Conservation (phyloP, 306 rosid genomes). For the Quercus cerris region DNA sequence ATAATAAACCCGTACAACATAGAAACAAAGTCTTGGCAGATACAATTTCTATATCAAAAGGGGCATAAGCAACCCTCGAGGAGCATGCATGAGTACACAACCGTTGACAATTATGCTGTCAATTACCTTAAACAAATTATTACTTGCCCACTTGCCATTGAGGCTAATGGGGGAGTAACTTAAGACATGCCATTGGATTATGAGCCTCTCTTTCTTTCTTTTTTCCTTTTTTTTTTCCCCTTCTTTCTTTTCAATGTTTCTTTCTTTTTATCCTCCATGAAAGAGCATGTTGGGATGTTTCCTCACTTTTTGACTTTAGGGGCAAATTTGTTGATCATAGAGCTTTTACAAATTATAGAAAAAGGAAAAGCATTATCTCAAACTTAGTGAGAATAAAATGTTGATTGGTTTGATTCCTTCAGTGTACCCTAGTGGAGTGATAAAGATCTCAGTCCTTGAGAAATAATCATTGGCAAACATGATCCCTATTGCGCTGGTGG, state of each 20-base stretch:
- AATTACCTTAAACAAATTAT: conserved; percentile 38
- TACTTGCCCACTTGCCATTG: conserved; percentile 32
- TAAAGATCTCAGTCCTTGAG: conserved; percentile 39
- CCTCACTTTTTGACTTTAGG: conserved; percentile 60
- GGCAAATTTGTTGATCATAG: conserved; percentile 58
- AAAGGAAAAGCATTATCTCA: conserved; percentile 37
- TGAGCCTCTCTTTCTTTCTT: conserved; percentile 27
- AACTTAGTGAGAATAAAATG: conserved; percentile 43
- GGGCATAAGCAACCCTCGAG: conserved; percentile 3
- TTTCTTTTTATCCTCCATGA: conserved; percentile 39
- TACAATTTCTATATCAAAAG: background rate
- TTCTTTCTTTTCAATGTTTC: conserved; percentile 11
- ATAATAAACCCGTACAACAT: background rate
- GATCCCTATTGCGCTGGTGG: conserved; percentile 26
- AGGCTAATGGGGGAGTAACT: conserved; percentile 25
- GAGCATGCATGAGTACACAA: conserved; percentile 24
- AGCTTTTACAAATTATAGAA: conserved; percentile 39
- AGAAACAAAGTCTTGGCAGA: background rate
- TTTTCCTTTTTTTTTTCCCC: background rate
- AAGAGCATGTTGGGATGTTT: conserved; percentile 51
- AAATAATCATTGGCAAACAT: conserved; percentile 36
- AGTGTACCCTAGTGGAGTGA: conserved; percentile 38
- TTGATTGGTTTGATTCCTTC: conserved; percentile 46
- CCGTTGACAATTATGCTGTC: conserved; percentile 35
- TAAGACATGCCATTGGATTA: conserved; percentile 38